Evolutionary conservation across 306 rosid genomes (phyloP).

Genomic region (Corylus avellana): DNA sequence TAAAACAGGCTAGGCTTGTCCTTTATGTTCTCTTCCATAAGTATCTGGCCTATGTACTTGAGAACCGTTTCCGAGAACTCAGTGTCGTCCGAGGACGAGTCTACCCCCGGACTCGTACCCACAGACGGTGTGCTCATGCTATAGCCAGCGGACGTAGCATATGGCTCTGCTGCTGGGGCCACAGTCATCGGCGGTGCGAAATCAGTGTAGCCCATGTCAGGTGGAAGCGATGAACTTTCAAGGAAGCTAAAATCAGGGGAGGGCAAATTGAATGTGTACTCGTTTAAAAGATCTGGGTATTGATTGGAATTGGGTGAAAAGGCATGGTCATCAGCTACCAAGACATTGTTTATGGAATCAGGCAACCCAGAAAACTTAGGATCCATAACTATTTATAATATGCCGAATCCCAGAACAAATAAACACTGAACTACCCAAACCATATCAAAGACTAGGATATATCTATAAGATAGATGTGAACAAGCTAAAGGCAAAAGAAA

Average conservation of each 20-base stretch:
- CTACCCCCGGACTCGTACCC: neutral
- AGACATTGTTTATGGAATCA: conserved; percentile 25
- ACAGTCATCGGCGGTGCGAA: neutral
- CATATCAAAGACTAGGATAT: neutral
- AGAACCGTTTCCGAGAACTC: neutral
- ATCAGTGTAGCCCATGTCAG: conserved; percentile 17
- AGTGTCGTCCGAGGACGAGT: neutral
- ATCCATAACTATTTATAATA: conserved; percentile 28
- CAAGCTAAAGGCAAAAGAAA: neutral
- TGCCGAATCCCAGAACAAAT: neutral
- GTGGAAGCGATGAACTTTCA: conserved; percentile 8
- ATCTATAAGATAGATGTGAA: neutral
- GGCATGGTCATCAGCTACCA: neutral
- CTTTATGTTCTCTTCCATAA: neutral
- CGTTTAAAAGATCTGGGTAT: conserved; percentile 19
- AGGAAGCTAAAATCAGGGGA: conserved; percentile 30
- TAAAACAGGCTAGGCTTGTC: neutral
- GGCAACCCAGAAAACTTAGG: conserved; percentile 21
- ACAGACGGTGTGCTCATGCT: too few relatives aligned
- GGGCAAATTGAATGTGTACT: conserved; percentile 9
- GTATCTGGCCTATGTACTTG: neutral
- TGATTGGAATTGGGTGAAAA: conserved; percentile 23
- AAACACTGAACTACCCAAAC: neutral
- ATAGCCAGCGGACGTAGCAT: neutral
- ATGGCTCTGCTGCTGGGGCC: neutral